These are phyloP conservation scores for Paspalum notatum DNA, from an alignment of 176 grass and related monocot genomes.

Conservation along the genomic window DNA sequence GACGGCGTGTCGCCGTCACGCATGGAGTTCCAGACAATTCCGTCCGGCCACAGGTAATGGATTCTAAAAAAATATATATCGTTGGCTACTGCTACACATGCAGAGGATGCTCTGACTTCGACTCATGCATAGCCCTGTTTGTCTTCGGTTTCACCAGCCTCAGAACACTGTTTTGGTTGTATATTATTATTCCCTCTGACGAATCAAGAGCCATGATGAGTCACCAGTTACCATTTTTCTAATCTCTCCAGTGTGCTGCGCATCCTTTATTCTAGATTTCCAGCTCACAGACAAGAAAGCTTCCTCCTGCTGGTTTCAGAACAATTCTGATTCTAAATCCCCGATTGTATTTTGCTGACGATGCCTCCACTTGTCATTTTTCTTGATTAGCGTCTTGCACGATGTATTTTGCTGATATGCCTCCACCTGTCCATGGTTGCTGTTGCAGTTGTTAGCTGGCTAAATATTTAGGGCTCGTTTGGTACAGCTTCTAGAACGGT, in stretches of 20 bases:
- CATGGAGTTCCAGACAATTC: neutral
- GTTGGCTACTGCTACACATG: neutral
- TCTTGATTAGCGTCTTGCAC: no score
- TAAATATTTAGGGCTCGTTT: no score
- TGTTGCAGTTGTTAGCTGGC: no score
- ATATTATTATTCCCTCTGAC: neutral
- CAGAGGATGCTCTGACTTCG: neutral
- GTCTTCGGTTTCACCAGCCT: conserved; percentile 7
- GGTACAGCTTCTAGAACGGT: no score
- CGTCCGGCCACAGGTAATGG: neutral
- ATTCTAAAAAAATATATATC: neutral
- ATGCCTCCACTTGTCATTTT: no score
- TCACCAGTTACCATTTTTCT: neutral
- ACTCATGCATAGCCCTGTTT: neutral
- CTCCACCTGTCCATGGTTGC: no score
- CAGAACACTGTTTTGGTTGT: neutral
- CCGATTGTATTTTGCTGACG: neutral
- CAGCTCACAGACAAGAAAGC: neutral
- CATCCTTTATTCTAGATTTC: neutral
- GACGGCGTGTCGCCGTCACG: neutral
- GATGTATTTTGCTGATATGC: no score
- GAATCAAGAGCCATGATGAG: neutral
- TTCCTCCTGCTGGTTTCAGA: neutral
- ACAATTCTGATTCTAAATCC: neutral
- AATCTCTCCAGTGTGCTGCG: neutral